Percentiles rank a stretch among this genome's conserved stretches.
Conservation (phyloP, 2,329 filamentous ascomycete species). For the Sclerotinia trifoliorum region DNA sequence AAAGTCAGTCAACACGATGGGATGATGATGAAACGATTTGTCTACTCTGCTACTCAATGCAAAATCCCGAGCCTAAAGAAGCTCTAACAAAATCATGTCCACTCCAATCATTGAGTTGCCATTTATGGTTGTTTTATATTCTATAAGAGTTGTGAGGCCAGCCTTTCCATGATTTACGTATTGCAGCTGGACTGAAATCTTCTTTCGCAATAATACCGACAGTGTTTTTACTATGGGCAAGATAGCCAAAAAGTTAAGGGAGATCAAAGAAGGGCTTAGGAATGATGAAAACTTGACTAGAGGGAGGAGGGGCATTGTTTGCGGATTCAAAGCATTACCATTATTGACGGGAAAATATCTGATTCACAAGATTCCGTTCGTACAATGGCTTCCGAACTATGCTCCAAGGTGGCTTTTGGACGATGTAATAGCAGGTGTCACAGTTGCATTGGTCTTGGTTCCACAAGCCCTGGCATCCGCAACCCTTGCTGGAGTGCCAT, state of each 20-base stretch:
- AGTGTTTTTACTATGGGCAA: constrained; percentile 1
- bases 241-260: background rate
- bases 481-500: constrained; percentile 60
- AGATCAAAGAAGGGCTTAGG: constrained; percentile 13
- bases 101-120: background rate
- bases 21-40: background rate
- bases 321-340: constrained; percentile 43
- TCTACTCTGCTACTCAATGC: background rate
- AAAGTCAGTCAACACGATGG: background rate
- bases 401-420: constrained; percentile 59
- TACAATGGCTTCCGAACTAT: constrained; percentile 63
- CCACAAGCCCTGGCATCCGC: constrained; percentile 62
- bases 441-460: constrained; percentile 59
- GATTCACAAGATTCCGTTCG: constrained; percentile 59
- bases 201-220: background rate
- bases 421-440: constrained; percentile 61
- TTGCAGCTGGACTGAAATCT: background rate
- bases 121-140: background rate
- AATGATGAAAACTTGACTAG: constrained; percentile 21
- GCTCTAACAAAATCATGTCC: background rate
- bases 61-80: background rate
- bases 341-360: constrained; percentile 55
- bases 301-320: constrained; percentile 21
- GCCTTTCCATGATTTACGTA: background rate
- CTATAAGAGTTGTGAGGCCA: background rate